A percentile compares a stretch with the other conserved stretches of the same genome.
These are phyloP conservation scores for Durusdinium trenchii DNA, from an alignment of 73 alveolate genomes.

Conservation along the genomic window DNA sequence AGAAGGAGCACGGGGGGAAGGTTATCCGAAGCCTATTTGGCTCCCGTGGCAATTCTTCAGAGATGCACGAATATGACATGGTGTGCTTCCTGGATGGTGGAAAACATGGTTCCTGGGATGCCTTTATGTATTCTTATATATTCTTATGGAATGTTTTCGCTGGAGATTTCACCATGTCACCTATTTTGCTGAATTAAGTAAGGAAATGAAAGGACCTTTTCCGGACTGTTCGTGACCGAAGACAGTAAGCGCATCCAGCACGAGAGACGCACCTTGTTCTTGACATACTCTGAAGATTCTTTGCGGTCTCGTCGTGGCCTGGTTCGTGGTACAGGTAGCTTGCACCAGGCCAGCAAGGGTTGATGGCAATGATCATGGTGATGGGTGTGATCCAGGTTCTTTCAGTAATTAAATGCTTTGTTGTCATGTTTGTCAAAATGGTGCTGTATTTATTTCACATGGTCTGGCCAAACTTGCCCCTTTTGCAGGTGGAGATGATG, in stretches of 20 bases:
- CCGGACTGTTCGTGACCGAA: not conserved
- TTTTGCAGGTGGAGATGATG: conserved; percentile 27
- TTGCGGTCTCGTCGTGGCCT: not conserved
- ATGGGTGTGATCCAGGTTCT: too few relatives aligned
- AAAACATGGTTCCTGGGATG: not conserved
- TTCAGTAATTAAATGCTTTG: too few relatives aligned
- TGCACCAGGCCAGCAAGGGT: not conserved
- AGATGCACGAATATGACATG: not conserved
- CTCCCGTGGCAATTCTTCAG: not conserved
- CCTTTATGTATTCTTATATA: not conserved
- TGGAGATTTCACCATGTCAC: not conserved
- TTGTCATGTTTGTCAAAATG: too few relatives aligned
- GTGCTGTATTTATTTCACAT: too few relatives aligned
- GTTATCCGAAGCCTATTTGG: not conserved
- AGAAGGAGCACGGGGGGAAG: conserved; percentile 11
- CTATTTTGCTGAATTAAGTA: not conserved
- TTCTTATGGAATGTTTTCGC: not conserved
- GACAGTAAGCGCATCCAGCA: not conserved
- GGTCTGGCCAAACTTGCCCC: too few relatives aligned
- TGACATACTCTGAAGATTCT: not conserved
- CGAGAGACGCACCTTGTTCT: not conserved
- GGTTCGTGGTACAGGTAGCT: not conserved
- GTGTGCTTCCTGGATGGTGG: not conserved
- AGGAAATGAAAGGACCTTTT: not conserved
- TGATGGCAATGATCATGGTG: too few relatives aligned